A percentile compares a stretch with the other conserved stretches of the same genome.
These are phyloP conservation scores for Canavalia gladiata DNA, from an alignment of 306 rosid species.

Conservation along the genomic window DNA sequence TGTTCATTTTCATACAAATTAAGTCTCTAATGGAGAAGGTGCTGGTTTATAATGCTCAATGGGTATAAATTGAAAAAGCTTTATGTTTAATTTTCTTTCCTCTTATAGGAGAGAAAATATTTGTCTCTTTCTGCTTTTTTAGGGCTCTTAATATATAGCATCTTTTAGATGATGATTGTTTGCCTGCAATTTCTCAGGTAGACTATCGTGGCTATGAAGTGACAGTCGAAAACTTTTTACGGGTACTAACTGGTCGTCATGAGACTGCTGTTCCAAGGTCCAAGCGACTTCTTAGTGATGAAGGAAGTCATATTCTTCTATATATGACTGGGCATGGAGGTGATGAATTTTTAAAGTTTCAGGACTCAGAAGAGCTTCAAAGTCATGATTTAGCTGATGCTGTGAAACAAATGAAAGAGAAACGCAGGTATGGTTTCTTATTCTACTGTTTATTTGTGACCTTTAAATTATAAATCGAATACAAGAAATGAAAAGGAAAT, in stretches of 20 bases:
- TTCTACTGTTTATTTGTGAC: slow-evolving; percentile 24
- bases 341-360: slow-evolving; percentile 96
- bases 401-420: slow-evolving; percentile 97
- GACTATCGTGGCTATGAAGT: slow-evolving; percentile 99
- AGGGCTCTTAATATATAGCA: slow-evolving; percentile 29
- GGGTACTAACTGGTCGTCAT: slow-evolving; percentile 93
- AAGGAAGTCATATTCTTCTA: slow-evolving; percentile 96
- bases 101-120: slow-evolving; percentile 29
- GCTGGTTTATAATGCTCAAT: slow-evolving; percentile 7
- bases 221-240: slow-evolving; percentile 82
- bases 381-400: slow-evolving; percentile 99
- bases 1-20: slow-evolving; percentile 8
- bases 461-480: slow-evolving; percentile 32
- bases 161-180: slow-evolving; percentile 35
- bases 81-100: background rate
- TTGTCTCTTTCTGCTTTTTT: slow-evolving; percentile 33
- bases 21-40: slow-evolving; percentile 21
- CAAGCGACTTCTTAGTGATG: slow-evolving; percentile 93
- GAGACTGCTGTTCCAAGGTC: slow-evolving; percentile 95
- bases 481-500: background rate
- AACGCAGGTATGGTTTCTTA: slow-evolving; percentile 68
- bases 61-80: background rate
- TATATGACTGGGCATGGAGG: slow-evolving; percentile 99
- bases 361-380: slow-evolving; percentile 97
- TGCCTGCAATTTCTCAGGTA: slow-evolving; percentile 66